Evolutionary conservation across 306 rosid genomes (phyloP), one percentile per base, ranked within the genome.

Genomic region (Quercus cerris): DNA sequence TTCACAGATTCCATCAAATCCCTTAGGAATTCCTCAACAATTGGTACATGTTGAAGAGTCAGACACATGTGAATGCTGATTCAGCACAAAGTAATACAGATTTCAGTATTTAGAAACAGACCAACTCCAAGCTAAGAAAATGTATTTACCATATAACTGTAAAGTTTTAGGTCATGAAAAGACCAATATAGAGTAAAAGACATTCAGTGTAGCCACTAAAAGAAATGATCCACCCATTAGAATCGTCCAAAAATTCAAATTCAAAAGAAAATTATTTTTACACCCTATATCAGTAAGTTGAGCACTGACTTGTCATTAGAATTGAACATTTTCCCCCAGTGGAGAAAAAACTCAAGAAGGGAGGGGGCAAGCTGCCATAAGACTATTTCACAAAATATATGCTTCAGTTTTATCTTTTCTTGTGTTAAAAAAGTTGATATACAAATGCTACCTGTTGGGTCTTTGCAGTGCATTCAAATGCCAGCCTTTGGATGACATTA

Each of bases 391-490:
- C 66, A 67, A 33, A 51, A 67, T 7, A 54, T 20, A 77, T 14
- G 22, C 22, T 9, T 15, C 56, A 22, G 18, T 30, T 68, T 68
- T 52, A 56, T 73, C n/a, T 38, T 25, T 38, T 52, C 33, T 66
- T 35, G 44, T n/a, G 7, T 6, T 38, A 25, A 31, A 30, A 27
- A 63, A 33, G 71, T 64, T 54, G 41, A 25, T 44, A 22, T 73
- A 58, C 67, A 33, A 69, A 49, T 78, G 46, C 56, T 41, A 94
- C 98, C 97, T 90, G 88, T 90, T 95, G 74, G 99, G 99, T 83
- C 93, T 86, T 84, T 93, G 99, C 85, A 95, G 85, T 71, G 99
- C 99, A 86, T 93, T 95, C 90, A 95, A 89, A 86, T 95, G 99
- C 99, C 99, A 95, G 73, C 97, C 99, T 89, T 91, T 93, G 70